Conservation (phyloP, 495 filamentous ascomycete genomes). For the Aspergillus egyptiacus region DNA sequence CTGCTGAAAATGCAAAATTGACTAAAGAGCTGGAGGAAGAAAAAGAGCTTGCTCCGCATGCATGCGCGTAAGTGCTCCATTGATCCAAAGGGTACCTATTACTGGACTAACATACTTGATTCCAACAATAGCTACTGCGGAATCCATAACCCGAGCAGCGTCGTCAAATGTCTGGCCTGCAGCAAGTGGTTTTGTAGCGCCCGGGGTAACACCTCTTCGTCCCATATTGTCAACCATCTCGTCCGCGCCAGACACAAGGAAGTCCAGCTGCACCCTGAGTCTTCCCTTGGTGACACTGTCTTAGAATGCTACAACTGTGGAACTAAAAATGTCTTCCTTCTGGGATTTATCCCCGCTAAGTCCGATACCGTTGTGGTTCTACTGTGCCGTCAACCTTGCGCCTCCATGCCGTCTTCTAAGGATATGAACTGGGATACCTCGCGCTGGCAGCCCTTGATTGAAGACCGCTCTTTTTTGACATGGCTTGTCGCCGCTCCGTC, state of each 20-base stretch:
- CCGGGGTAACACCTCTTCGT: conserved; percentile 91
- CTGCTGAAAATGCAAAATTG: conserved; percentile 63
- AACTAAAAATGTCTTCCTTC: conserved; percentile 98
- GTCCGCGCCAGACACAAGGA: conserved; percentile 98
- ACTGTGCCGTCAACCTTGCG: conserved; percentile 93
- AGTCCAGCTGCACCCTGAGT: conserved; percentile 91
- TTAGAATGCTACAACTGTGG: conserved; percentile 99
- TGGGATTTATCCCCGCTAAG: conserved; percentile 98
- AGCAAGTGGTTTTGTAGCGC: conserved; percentile 99
- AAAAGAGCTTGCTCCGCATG: conserved; percentile 88
- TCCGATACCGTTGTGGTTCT: conserved; percentile 97
- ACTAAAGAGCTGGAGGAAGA: conserved; percentile 69
- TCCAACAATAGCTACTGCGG: conserved; percentile 72
- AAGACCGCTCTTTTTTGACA: conserved; percentile 88
- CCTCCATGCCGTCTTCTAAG: conserved; percentile 90
- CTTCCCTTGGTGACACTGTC: conserved; percentile 93
- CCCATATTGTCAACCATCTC: conserved; percentile 97
- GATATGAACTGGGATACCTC: conserved; percentile 99
- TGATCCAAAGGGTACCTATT: no score
- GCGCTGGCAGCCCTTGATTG: conserved; percentile 94
- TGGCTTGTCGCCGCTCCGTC: conserved; percentile 90
- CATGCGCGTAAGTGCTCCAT: conserved; percentile 97
- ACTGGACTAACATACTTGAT: conserved; percentile 15
- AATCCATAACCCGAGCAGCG: conserved; percentile 90
- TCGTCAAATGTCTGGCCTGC: conserved; percentile 92